Base-by-base conservation (phyloP, 2,329 filamentous ascomycete species). In the Claviceps pusilla region DNA sequence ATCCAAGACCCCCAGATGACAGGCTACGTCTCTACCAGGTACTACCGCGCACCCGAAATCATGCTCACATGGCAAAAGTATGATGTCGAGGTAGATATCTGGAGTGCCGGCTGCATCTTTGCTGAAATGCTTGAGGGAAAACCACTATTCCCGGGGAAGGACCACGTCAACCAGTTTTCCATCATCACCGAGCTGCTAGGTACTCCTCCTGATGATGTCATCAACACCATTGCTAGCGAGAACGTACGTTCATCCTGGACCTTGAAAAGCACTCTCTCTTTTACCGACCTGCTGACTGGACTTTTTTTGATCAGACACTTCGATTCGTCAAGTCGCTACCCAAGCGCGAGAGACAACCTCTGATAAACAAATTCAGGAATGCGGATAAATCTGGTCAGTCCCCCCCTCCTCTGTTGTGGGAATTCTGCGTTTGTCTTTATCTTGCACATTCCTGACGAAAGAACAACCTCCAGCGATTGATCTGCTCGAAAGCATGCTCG, bases 41-140 rank as follows among this genome's bases (percentile, higher is more conserved):
- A 98, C 78, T 98, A 98, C 78, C 84, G 93, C 65, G 93, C 93
- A 9, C 93, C 93, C 19, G 93, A 98, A 72, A 98, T 98, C 68
- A 98, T 98, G 93, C 89, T 98, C 68, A 97, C 93, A 60, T 98
- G 93, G 93, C 93, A 98, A 76, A 98, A 98, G 75, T 98, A 98
- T 73, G 93, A 98, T 63, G 84, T 97, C 50, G 93, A 97, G 74
- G 93, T 98, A 56, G 93, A 98, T 69, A 95, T 98, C 68, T 98
- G 93, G 93, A 97, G 93, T 68, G 91, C 91, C 19, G 93, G 93
- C 57, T 98, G 93, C 73, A 98, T 98, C 68, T 97, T 98, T 64
- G 93, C 93, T 46, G 93, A 98, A 74, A 98, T 98, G 93, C 79
- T 98, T 56, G 91, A 96, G 73, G 93, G 93, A 67, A 97, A 97